Evolutionary conservation across 352 stramenopile species (phyloP), one percentile per base, ranked within the genome.

Genomic region (Phytophthora pistaciae): DNA sequence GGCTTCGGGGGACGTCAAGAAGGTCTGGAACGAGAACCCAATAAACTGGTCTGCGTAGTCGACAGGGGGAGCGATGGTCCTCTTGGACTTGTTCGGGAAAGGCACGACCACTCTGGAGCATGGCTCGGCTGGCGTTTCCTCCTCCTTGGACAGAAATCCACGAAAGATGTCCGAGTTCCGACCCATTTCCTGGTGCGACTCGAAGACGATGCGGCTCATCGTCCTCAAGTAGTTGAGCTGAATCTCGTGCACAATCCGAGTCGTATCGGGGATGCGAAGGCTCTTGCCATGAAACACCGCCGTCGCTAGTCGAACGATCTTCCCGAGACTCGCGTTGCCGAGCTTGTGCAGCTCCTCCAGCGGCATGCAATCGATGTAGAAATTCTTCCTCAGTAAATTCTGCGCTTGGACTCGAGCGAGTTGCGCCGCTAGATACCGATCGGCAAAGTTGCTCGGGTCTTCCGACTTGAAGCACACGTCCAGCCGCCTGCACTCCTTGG

Each of bases 201-300:
- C 85, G 31, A 98, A 93, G 3, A 98, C 80, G 33, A 98, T 94
- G 59, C 88, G 88, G 78, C 97, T 97, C 91, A 98, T 98, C 8
- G 92, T 92, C 11, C 95, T 89, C 44, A 97, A 70, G 71, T 97
- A 98, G 57, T 97, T 93, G 0, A 97, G 77, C 68, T 96, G 93
- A 49, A 98, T 93, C 67, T 98, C 91, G 21, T 95, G 80, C 13
- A 98, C 59, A 14, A 98, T 75, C 0, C 79, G 84, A 16, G 87
- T 85, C 3, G 91, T 94, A 52, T 96, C 88, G 2, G 89, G 89
- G 23, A 92, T 83, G 0, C 84, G 82, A 60, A 85, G 62, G 16
- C 75, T 87, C 52, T 93, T 94, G 20, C 83, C 74, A n/a, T 91
- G 83, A 66, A 95, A 94, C 11, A 87, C 66, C 1, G 75, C 56